Evolutionary conservation across 768 basidiomycete genomes (phyloP).

Genomic region (Termitomyces sp.): DNA sequence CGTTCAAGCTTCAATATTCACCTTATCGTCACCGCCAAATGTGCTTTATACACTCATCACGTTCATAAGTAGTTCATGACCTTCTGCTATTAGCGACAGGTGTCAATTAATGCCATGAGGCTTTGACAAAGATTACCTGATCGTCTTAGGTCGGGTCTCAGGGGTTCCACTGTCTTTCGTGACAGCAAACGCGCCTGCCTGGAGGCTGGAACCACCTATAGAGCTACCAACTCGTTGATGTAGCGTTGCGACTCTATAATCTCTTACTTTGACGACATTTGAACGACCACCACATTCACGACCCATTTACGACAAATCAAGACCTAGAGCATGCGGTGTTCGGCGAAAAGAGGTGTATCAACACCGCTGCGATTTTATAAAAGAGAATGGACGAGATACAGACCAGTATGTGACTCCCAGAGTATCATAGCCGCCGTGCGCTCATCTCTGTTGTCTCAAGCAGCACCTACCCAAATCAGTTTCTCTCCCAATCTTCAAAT

Average conservation of each 20-base stretch:
- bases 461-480: conserved; percentile 39
- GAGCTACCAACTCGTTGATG: background rate
- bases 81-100: background rate
- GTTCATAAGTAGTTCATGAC: background rate
- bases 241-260: background rate
- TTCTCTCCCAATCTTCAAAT: conserved; percentile 39
- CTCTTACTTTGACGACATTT: background rate
- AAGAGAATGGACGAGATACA: conserved; percentile 37
- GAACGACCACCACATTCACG: background rate
- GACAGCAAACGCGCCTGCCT: background rate
- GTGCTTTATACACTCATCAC: background rate
- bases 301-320: background rate
- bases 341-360: background rate
- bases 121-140: conserved; percentile 3
- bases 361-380: conserved; percentile 26
- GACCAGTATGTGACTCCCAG: conserved; percentile 23
- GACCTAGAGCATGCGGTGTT: conserved; percentile 1
- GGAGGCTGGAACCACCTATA: background rate
- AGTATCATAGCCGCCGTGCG: background rate
- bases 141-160: conserved; percentile 2
- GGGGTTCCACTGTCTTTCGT: background rate
- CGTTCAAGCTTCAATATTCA: background rate
- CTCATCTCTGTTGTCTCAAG: conserved; percentile 4
- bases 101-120: background rate
- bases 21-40: background rate